Evolutionary conservation across 2,329 filamentous ascomycete genomes (phyloP).

Genomic region (Lomentospora prolificans): DNA sequence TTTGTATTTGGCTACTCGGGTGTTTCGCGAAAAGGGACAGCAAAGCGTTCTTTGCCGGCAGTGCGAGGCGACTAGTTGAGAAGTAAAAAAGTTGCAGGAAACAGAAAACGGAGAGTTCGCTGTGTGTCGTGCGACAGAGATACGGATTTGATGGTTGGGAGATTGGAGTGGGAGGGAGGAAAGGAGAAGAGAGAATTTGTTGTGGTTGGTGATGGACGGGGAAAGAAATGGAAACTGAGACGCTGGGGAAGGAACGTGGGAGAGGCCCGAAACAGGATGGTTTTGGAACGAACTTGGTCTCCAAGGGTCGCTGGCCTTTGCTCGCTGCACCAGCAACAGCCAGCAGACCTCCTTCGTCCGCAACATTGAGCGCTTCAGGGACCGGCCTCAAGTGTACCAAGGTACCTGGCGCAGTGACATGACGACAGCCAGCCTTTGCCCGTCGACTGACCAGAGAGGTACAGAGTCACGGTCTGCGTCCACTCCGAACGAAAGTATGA

Average conservation of each 20-base stretch:
- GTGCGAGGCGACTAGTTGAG: background rate
- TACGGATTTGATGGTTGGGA: slow-evolving; percentile 3
- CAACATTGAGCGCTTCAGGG: no score
- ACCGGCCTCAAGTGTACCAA: background rate
- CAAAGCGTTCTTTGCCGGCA: background rate
- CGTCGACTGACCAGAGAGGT: background rate
- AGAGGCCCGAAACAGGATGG: slow-evolving; percentile 6
- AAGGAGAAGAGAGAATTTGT: slow-evolving; percentile 1
- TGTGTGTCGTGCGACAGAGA: background rate
- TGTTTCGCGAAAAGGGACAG: background rate
- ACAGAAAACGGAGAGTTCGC: background rate
- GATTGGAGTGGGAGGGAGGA: background rate
- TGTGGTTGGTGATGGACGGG: background rate
- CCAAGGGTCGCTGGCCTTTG: background rate
- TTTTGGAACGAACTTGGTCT: slow-evolving; percentile 3
- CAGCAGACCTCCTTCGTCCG: background rate
- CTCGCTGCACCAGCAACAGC: background rate
- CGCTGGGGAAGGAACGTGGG: background rate
- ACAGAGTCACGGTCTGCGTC: no score
- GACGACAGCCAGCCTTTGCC: background rate
- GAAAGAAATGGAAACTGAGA: background rate
- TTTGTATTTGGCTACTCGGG: background rate
- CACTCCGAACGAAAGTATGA: background rate
- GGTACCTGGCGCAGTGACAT: background rate
- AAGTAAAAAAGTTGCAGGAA: background rate